Conservation (phyloP, 495 filamentous ascomycete species). For the Penicillium bovifimosum region DNA sequence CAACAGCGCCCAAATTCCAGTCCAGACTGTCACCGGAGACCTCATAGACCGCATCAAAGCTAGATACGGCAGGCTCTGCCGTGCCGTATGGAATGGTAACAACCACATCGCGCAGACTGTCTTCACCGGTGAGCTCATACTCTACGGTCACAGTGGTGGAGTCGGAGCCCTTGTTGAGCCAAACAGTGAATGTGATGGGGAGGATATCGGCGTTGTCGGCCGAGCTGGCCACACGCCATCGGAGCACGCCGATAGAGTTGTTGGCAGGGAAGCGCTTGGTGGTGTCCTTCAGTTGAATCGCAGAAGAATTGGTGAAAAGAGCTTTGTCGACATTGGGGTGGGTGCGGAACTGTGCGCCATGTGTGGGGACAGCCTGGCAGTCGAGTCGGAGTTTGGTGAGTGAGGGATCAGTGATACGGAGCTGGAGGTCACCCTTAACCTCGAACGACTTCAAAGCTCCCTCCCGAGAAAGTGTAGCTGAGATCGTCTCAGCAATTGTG, state of each 20-base stretch:
- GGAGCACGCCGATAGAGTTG: constrained; percentile 79
- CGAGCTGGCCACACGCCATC: constrained; percentile 76
- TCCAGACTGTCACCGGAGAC: constrained; percentile 89
- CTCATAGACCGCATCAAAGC: constrained; percentile 90
- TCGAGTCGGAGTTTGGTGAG: constrained; percentile 85
- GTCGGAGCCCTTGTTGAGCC: constrained; percentile 81
- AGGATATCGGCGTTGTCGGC: constrained; percentile 66
- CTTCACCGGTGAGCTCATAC: constrained; percentile 80
- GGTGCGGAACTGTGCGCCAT: constrained; percentile 81
- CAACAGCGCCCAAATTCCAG: constrained; percentile 82
- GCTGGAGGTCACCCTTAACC: constrained; percentile 83
- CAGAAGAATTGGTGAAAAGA: constrained; percentile 69
- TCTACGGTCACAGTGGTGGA: constrained; percentile 85
- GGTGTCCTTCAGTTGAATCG: constrained; percentile 78
- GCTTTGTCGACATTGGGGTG: constrained; percentile 92
- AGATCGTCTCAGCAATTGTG: constrained; percentile 80
- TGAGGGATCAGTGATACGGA: constrained; percentile 79
- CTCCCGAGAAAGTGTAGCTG: constrained; percentile 79
- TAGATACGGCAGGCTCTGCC: constrained; percentile 80
- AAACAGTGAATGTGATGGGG: constrained; percentile 91
- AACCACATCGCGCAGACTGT: constrained; percentile 72
- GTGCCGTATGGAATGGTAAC: constrained; percentile 80
- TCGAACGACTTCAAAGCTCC: constrained; percentile 76
- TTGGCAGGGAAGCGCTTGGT: constrained; percentile 86
- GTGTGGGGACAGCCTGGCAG: constrained; percentile 64